phyloP scores from a whole-genome alignment of 129 eudicot species.

The Lactuca saligna region DNA sequence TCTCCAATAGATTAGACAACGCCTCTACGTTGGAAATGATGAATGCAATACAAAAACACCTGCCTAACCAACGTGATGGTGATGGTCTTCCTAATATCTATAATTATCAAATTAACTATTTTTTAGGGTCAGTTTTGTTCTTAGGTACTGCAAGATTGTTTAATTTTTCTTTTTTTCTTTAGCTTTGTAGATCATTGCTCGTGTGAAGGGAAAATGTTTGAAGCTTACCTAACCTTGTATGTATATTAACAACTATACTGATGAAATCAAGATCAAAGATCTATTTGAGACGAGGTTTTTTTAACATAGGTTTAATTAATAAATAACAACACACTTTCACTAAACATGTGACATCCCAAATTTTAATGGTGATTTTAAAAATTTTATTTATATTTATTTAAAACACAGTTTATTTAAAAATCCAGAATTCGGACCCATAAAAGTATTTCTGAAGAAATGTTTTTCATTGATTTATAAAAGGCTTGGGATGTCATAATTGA shows the following conservation, averaged over 20 bases:
- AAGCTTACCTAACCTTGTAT: slow-evolving; percentile 41
- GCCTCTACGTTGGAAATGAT: slow-evolving; percentile 92
- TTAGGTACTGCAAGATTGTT: slow-evolving; percentile 3
- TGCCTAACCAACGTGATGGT: slow-evolving; percentile 42
- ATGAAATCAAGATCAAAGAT: slow-evolving; percentile 19
- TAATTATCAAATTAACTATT: slow-evolving; percentile 14
- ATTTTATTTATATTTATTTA: too few species aligned
- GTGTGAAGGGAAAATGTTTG: slow-evolving; percentile 38
- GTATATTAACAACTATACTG: slow-evolving; percentile 27
- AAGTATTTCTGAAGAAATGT: too few species aligned
- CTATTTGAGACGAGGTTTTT: background rate
- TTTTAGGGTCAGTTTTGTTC: slow-evolving; percentile 4
- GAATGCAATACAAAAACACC: slow-evolving; percentile 83
- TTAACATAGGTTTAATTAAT: too few species aligned
- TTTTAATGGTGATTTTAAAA: too few species aligned
- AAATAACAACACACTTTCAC: too few species aligned
- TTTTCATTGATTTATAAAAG: too few species aligned
- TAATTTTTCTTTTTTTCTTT: slow-evolving; percentile 30
- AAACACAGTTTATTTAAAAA: too few species aligned
- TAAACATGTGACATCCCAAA: too few species aligned
- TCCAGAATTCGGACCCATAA: too few species aligned
- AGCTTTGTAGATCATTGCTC: slow-evolving; percentile 43
- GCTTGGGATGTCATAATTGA: too few species aligned
- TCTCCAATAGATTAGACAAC: slow-evolving; percentile 89
- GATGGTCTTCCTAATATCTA: slow-evolving; percentile 43